A percentile compares a stretch with the other conserved stretches of the same genome.
Evolutionary conservation across 2,329 filamentous ascomycete genomes (phyloP).

Genomic region (Sporothrix humicola): DNA sequence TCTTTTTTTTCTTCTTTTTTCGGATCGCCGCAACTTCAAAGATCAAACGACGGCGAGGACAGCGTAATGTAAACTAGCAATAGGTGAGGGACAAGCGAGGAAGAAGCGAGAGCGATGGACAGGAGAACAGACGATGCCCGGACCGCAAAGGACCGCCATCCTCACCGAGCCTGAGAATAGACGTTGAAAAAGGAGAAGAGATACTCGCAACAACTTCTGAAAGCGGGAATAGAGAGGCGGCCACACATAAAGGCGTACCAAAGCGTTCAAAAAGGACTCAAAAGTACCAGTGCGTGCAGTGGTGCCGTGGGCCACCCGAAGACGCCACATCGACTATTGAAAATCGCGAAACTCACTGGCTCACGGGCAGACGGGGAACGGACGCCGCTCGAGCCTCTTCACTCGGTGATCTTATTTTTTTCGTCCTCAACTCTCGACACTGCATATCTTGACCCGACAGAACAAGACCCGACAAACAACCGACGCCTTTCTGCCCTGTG

Average conservation of each 20-base stretch:
- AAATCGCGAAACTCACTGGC: neutral
- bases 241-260: too few species aligned
- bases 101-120: too few species aligned
- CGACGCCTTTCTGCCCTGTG: constrained; percentile 6
- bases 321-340: neutral
- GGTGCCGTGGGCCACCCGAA: neutral
- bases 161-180: too few species aligned
- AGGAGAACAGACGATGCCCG: too few species aligned
- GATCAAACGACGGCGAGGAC: neutral
- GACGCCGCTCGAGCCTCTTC: constrained; percentile 15
- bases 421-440: too few species aligned
- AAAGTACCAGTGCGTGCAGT: constrained; percentile 20
- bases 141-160: too few species aligned
- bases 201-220: neutral
- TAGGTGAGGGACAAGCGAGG: too few species aligned
- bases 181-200: too few species aligned
- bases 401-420: neutral
- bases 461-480: neutral
- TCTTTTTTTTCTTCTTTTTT: too few species aligned
- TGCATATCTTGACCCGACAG: neutral
- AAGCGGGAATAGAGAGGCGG: neutral
- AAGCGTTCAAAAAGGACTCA: neutral
- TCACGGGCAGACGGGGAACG: neutral
- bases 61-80: too few species aligned
- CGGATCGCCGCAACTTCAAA: too few species aligned